Conservation (phyloP, 371 early-diverging fungal species). For the Mortierella polycephala region DNA sequence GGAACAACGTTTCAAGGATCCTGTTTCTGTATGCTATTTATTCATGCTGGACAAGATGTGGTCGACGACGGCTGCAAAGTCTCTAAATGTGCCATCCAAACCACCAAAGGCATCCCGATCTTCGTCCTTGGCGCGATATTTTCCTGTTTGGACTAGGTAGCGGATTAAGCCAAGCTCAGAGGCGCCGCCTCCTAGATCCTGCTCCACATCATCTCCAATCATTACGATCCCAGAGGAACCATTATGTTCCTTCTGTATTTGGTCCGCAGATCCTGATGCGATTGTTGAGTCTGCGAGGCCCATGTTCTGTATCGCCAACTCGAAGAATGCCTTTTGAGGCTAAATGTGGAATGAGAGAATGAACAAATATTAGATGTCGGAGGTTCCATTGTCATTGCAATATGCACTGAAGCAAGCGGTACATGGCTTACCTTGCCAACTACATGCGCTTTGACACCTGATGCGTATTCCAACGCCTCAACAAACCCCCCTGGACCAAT, state of each 20-base stretch:
- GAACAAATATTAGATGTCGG: not conserved
- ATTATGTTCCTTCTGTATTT: slow-evolving; percentile 55
- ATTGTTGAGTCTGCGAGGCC: not conserved
- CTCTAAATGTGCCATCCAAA: slow-evolving; percentile 56
- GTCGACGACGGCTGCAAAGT: slow-evolving; percentile 63
- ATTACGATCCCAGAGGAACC: slow-evolving; percentile 67
- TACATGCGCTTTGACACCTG: slow-evolving; percentile 71
- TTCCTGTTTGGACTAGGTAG: slow-evolving; percentile 83
- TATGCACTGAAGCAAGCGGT: not conserved
- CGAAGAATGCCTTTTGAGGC: slow-evolving; percentile 79
- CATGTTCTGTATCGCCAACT: slow-evolving; percentile 80
- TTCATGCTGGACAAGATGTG: slow-evolving; percentile 34
- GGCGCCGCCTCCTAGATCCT: slow-evolving; percentile 86
- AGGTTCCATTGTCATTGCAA: too few species aligned
- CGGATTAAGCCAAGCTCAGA: slow-evolving; percentile 75
- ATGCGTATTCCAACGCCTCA: slow-evolving; percentile 81
- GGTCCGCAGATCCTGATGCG: slow-evolving; percentile 2
- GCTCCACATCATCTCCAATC: slow-evolving; percentile 87
- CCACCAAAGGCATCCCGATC: slow-evolving; percentile 50
- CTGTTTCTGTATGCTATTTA: not conserved
- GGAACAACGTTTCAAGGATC: not conserved
- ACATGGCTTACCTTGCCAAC: slow-evolving; percentile 75
- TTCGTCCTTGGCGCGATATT: slow-evolving; percentile 82
- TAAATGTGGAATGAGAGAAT: slow-evolving; percentile 3
- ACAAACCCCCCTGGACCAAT: slow-evolving; percentile 92